Evolutionary conservation across 495 filamentous ascomycete genomes (phyloP), one percentile per base, ranked within the genome.

Genomic region (Monascus purpureus): DNA sequence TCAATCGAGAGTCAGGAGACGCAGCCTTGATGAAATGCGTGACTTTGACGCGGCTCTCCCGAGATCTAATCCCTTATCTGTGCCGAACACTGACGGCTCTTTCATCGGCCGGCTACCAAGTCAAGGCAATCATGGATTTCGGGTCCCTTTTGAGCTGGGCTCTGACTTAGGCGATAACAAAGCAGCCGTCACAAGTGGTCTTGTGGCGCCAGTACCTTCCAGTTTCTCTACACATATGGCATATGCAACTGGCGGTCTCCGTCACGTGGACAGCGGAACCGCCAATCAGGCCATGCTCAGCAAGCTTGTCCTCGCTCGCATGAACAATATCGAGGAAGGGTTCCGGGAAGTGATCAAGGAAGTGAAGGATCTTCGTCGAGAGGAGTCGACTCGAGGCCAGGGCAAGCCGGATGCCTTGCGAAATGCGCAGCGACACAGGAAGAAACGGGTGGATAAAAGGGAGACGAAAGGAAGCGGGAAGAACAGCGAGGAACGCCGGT

Each of bases 271-370:
- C 6, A 53, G 52, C 17, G 45, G 50, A 1, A 46, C 48, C 17
- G 60, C 63, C 14, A 71, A 70, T 7, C 73, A 82, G 41, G 73
- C 77, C 39, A 68, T 75, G 50, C 77, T 93, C 54, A 76, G 75
- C 39, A 72, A 80, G 29, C 57, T 93, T n/a, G 78, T 94, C 52
- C 61, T 94, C n/a, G 82, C 83, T 4, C 66, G 83, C 32, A 93
- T 96, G 79, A 86, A 85, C 40, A 80, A 78, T 18, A 70, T 96
- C 6, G 86, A 96, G 51, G 82, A 87, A 50, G 68, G 68, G 8
- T 80, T 96, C 46, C 70, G 76, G 1, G 82, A 92, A 35, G 73
- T 94, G 15, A 67, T 90, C 33, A 80, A 75, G 34, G 87, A 94
- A 56, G 77, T 92, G 39, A 79, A 80, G 43, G 77, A 75, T 28